Percentiles rank a stretch among this genome's conserved stretches.
Conservation (phyloP, 768 basidiomycete species). For the Brasilioporus rufonigricans region DNA sequence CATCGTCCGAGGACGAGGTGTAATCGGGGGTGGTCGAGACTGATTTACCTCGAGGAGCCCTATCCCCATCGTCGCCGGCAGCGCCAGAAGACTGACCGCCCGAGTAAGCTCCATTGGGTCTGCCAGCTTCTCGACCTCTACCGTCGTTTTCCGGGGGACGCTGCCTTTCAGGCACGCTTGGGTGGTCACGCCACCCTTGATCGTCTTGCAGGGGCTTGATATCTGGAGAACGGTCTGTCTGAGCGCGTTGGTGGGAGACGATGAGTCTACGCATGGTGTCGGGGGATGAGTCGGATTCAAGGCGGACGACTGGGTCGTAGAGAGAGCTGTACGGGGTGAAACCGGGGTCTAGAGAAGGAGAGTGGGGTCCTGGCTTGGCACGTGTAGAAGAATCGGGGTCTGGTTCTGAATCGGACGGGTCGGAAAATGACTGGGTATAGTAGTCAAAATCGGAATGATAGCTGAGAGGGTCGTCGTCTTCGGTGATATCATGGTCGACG, state of each 20-base stretch:
- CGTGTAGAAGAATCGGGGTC: constrained; percentile 12
- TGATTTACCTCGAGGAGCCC: constrained; percentile 28
- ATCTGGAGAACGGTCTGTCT: neutral
- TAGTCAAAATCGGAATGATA: constrained; percentile 38
- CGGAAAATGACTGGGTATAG: constrained; percentile 32
- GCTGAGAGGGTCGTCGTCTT: constrained; percentile 32
- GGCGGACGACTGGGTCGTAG: constrained; percentile 24
- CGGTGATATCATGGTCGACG: constrained; percentile 8
- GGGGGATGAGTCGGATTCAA: constrained; percentile 46
- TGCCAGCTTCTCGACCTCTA: constrained; percentile 7
- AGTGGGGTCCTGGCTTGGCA: neutral
- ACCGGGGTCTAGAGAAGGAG: constrained; percentile 11
- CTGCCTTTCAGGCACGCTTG: constrained; percentile 12
- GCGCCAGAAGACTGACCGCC: constrained; percentile 20
- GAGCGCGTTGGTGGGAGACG: neutral
- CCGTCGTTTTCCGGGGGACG: constrained; percentile 10
- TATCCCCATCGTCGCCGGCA: constrained; percentile 38
- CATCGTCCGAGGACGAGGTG: constrained; percentile 36
- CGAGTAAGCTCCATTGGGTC: constrained; percentile 17
- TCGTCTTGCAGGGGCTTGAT: constrained; percentile 12
- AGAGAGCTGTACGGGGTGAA: constrained; percentile 22
- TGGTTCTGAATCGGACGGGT: constrained; percentile 30
- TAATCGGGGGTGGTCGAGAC: constrained; percentile 35
- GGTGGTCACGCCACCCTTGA: constrained; percentile 22
- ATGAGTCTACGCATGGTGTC: constrained; percentile 28